A percentile compares a stretch with the other conserved stretches of the same genome.
Evolutionary conservation across 495 filamentous ascomycete genomes (phyloP).

Genomic region (Filosporella fistucella): DNA sequence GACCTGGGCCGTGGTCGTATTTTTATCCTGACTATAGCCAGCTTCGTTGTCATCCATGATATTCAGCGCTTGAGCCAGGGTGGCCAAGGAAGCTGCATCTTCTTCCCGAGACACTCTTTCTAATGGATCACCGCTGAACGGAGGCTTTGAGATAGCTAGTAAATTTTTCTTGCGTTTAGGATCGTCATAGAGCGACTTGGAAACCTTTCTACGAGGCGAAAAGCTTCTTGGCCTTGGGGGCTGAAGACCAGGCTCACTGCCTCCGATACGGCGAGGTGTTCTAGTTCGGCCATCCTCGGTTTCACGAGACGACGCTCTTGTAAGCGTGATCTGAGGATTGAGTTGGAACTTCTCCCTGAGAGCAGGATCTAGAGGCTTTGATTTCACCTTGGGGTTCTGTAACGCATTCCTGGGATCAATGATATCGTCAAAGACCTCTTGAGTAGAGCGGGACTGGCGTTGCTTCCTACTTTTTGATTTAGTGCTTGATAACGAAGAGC

Average conservation of each 20-base stretch:
- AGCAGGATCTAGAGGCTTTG: too few relatives aligned
- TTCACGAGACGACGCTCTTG: too few relatives aligned
- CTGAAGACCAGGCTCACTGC: slow-evolving; percentile 6
- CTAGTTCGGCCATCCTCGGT: not conserved
- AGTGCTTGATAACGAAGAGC: too few relatives aligned
- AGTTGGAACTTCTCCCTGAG: too few relatives aligned
- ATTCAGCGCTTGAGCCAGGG: slow-evolving; percentile 17
- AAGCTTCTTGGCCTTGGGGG: not conserved
- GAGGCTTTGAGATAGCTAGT: slow-evolving; percentile 2
- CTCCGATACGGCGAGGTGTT: slow-evolving; percentile 3
- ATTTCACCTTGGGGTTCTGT: too few relatives aligned
- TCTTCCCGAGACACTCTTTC: slow-evolving; percentile 18
- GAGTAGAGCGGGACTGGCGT: too few relatives aligned
- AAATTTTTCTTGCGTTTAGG: slow-evolving; percentile 6
- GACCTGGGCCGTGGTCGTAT: too few relatives aligned
- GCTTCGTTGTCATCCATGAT: not conserved
- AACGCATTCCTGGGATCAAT: too few relatives aligned
- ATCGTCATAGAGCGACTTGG: slow-evolving; percentile 12
- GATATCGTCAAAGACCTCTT: too few relatives aligned
- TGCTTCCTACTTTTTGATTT: too few relatives aligned
- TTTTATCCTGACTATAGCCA: too few relatives aligned
- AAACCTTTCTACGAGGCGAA: not conserved
- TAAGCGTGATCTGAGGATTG: too few relatives aligned
- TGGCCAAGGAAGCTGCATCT: slow-evolving; percentile 18
- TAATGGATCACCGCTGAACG: slow-evolving; percentile 13